These are phyloP conservation scores for Cyberlindnera mrakii DNA, from an alignment of 805 yeast species.

Conservation along the genomic window DNA sequence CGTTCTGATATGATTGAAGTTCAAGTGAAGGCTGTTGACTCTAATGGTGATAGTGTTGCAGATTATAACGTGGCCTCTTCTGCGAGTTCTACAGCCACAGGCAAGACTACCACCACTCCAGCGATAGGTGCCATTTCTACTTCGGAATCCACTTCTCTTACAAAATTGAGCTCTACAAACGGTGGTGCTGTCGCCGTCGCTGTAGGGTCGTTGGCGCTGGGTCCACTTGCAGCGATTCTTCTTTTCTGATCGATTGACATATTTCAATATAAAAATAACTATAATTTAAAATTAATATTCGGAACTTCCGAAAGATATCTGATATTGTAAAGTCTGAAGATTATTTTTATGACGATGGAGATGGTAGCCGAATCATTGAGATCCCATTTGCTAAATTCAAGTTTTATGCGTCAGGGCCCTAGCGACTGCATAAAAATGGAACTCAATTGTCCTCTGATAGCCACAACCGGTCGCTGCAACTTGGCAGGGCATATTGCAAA, in stretches of 20 bases:
- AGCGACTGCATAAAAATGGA: no score
- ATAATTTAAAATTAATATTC: no score
- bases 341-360: no score
- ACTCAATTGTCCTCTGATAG: no score
- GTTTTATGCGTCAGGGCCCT: no score
- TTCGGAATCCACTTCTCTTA: not conserved
- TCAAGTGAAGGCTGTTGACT: constrained; percentile 5
- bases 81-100: not conserved
- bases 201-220: not conserved
- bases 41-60: constrained; percentile 2
- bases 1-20: constrained; percentile 6
- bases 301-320: no score
- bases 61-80: constrained; percentile 5
- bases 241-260: not conserved
- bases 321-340: no score
- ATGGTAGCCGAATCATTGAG: no score
- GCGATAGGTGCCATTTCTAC: not conserved
- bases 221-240: not conserved
- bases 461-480: no score
- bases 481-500: no score
- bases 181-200: not conserved
- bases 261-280: not conserved
- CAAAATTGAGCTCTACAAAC: not conserved
- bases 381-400: no score
- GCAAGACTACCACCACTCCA: not conserved